These are phyloP conservation scores for Vitis vinifera DNA, from an alignment of 164 flowering plant species.

Conservation along the genomic window DNA sequence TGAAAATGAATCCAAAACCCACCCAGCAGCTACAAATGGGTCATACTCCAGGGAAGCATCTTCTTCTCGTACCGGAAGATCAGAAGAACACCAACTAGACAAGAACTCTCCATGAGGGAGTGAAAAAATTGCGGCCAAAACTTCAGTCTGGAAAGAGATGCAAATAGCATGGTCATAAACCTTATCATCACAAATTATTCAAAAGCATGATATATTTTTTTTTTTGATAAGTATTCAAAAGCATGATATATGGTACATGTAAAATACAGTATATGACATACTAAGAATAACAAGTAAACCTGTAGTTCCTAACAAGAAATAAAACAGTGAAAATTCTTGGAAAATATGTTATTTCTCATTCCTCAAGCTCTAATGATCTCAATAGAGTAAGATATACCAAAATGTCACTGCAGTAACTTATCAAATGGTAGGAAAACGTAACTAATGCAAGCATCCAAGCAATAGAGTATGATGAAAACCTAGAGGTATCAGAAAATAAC, in stretches of 20 bases:
- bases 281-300: neutral
- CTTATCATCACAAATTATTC: neutral
- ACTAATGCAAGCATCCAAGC: neutral
- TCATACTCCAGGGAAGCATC: conserved; percentile 85
- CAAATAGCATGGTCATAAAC: conserved; percentile 8
- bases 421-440: neutral
- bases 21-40: conserved; percentile 66
- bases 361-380: no score
- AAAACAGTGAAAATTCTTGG: no score
- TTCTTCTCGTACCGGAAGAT: conserved; percentile 60
- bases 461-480: neutral
- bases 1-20: conserved; percentile 44
- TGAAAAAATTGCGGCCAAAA: conserved; percentile 70
- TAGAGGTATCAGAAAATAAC: conserved; percentile 19
- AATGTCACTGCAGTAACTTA: neutral
- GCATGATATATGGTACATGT: neutral
- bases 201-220: neutral
- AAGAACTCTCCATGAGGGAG: conserved; percentile 79
- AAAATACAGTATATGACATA: neutral
- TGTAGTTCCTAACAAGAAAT: no score
- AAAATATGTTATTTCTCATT: no score
- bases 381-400: neutral
- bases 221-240: neutral
- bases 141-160: conserved; percentile 59
- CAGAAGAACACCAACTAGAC: conserved; percentile 85